Evolutionary conservation across 495 filamentous ascomycete species (phyloP).

Genomic region (Penicillium alfredii): DNA sequence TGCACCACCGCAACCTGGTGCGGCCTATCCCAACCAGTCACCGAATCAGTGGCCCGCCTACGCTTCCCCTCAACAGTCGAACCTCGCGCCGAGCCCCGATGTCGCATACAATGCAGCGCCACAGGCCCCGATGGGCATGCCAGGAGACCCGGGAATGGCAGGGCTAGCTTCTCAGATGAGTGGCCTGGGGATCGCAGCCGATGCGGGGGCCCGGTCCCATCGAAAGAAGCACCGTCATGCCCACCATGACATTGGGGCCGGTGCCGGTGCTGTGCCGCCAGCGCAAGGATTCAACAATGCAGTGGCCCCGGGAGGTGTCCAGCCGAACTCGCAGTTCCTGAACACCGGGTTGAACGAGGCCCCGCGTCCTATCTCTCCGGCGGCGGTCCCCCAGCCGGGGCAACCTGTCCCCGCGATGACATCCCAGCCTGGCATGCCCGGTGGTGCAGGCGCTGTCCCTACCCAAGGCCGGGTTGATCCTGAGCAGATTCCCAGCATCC

Average conservation of each 20-base stretch:
- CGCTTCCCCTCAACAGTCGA: conserved; percentile 32
- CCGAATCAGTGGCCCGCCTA: conserved; percentile 42
- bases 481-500: conserved; percentile 90
- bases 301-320: conserved; percentile 50
- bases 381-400: conserved; percentile 42
- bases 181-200: conserved; percentile 64
- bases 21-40: conserved; percentile 35
- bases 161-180: conserved; percentile 84
- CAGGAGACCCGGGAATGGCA: conserved; percentile 42
- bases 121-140: conserved; percentile 25
- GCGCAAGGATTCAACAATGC: conserved; percentile 59
- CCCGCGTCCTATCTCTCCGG: conserved; percentile 47
- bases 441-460: conserved; percentile 40
- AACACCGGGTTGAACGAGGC: conserved; percentile 58
- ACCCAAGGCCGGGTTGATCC: conserved; percentile 78
- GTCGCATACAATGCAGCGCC: conserved; percentile 31
- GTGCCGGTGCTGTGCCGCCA: conserved; percentile 43
- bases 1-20: conserved; percentile 58
- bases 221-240: conserved; percentile 95
- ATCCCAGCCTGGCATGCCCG: conserved; percentile 46
- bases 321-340: conserved; percentile 61
- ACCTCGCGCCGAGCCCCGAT: conserved; percentile 21
- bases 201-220: conserved; percentile 52
- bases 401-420: conserved; percentile 49
- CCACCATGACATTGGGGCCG: conserved; percentile 77